phyloP scores from a whole-genome alignment of 163 green algal genomes.

The Dunaliella salina region DNA sequence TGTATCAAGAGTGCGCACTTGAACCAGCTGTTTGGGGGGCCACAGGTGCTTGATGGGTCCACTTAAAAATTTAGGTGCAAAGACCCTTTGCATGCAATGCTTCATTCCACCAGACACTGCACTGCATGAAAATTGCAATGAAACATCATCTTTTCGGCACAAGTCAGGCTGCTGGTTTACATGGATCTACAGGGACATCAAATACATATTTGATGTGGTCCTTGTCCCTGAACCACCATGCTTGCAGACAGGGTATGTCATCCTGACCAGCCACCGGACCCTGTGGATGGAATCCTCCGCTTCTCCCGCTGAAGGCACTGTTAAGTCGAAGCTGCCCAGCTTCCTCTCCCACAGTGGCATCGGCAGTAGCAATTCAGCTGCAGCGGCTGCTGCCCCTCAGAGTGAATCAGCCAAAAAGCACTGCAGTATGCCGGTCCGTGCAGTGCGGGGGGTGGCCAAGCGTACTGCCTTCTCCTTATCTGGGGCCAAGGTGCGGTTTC shows the following conservation, averaged over 20 bases:
- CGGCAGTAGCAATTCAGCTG: not conserved
- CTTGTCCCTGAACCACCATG: no score
- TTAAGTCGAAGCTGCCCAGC: not conserved
- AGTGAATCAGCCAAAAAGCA: constrained; percentile 14
- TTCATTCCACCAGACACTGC: no score
- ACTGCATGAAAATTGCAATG: no score
- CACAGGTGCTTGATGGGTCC: no score
- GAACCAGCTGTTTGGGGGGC: no score
- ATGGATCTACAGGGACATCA: no score
- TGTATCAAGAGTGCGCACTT: no score
- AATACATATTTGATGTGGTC: no score
- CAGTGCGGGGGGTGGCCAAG: not conserved
- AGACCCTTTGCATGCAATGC: no score
- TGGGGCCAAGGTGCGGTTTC: not conserved
- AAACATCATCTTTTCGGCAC: no score
- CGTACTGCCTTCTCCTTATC: not conserved
- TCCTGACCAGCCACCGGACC: constrained; percentile 63
- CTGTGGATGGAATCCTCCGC: constrained; percentile 55
- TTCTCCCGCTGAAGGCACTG: not conserved
- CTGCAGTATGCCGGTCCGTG: constrained; percentile 32
- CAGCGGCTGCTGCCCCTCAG: not conserved
- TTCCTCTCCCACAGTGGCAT: not conserved
- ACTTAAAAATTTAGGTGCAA: no score
- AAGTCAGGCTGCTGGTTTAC: no score
- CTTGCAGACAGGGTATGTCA: constrained; percentile 49